phyloP scores from a whole-genome alignment of 2,329 filamentous ascomycete genomes.

The Colletotrichum sp. region DNA sequence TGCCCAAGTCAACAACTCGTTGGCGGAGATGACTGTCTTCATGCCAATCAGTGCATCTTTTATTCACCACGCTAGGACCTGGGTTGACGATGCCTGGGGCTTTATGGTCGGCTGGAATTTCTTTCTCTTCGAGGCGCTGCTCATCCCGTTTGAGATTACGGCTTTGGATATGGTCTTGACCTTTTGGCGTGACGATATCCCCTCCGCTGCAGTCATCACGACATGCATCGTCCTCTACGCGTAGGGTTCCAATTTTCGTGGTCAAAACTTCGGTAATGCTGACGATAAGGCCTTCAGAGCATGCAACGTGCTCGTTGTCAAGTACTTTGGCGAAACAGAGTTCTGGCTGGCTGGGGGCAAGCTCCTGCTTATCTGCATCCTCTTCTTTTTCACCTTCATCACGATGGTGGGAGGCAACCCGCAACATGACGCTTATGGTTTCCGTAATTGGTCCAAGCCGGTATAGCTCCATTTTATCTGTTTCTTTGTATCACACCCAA shows the following conservation, averaged over 20 bases:
- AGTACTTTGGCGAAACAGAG: slow-evolving; percentile 73
- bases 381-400: slow-evolving; percentile 67
- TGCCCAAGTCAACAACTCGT: slow-evolving; percentile 47
- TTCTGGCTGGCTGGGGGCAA: slow-evolving; percentile 69
- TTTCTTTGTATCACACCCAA: not conserved
- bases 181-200: slow-evolving; percentile 40
- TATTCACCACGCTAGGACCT: slow-evolving; percentile 53
- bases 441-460: slow-evolving; percentile 65
- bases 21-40: slow-evolving; percentile 21
- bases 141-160: slow-evolving; percentile 58
- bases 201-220: slow-evolving; percentile 23
- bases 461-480: not conserved
- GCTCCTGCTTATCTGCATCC: slow-evolving; percentile 64
- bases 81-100: slow-evolving; percentile 54
- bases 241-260: not conserved
- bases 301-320: slow-evolving; percentile 41
- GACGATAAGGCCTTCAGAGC: not conserved
- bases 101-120: slow-evolving; percentile 56
- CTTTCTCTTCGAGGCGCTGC: slow-evolving; percentile 54
- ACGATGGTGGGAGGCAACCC: slow-evolving; percentile 68
- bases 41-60: slow-evolving; percentile 47
- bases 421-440: slow-evolving; percentile 64
- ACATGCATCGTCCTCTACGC: not conserved
- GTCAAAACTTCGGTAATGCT: not conserved
- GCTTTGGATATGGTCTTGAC: slow-evolving; percentile 42